Evolutionary conservation across 148 eudicot species (phyloP), one percentile per base, ranked within the genome.

Genomic region (Vaccinium vitisidaea): DNA sequence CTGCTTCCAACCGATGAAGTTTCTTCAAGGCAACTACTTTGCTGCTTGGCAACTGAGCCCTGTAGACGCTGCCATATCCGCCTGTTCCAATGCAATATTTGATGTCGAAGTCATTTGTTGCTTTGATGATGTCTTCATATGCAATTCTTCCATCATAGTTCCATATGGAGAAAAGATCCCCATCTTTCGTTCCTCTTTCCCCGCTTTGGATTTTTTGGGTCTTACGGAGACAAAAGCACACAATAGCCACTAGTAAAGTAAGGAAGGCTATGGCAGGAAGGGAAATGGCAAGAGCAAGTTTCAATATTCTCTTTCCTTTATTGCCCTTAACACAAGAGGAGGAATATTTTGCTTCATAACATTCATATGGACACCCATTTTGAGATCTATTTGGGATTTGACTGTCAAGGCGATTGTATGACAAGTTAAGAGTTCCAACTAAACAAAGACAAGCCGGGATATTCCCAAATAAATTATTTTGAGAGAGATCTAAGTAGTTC

Each of bases 71-170:
- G 21, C 84, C 87, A 82, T 86, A 82, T 19, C 87, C 78, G 3
- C 84, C 87, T 4, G 82, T 82, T 63, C 84, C 87, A 19, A 87
- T 87, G 83, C 87, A 82, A 32, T 87, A 79, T 75, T 53, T 84
- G 2, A 61, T 14, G 84, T 84, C 82, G 10, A 87, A 87, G 25
- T 76, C 82, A 39, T 75, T 46, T 53, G 86, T 87, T 12, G 86
- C 89, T 23, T 48, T 49, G 43, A 87, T 87, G 53, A 87, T 84
- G 75, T 87, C 86, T 80, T 84, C 78, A 48, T 87, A 87, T 54
- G 86, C 86, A 53, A 87, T 81, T 16, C 36, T 81, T 48, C 89
- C 89, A 69, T 87, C 89, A 49, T 50, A 87, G 48, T 84, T 82
- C 84, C 86, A 87, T 48, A 87, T 82, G 10, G 80, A 80, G 80